These are phyloP conservation scores for Erodium texanum DNA, from an alignment of 441 rosid species.

Conservation along the genomic window DNA sequence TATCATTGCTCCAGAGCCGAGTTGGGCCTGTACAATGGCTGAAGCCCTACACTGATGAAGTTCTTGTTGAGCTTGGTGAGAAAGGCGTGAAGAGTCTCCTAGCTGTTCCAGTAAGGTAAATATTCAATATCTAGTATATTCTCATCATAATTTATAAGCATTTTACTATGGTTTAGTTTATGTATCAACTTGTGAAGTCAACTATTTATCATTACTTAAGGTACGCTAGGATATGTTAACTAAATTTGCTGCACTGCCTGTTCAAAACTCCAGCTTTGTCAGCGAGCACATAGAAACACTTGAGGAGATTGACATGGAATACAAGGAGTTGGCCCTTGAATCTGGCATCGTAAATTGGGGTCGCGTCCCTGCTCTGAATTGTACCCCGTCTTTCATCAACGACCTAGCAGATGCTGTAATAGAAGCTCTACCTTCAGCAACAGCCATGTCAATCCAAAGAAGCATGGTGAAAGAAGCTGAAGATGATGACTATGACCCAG, in stretches of 20 bases:
- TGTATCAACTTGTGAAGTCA: neutral
- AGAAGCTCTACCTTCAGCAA: constrained; percentile 76
- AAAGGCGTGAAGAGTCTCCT: constrained; percentile 88
- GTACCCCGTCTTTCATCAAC: constrained; percentile 65
- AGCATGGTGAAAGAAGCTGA: constrained; percentile 24
- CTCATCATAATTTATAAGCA: no score
- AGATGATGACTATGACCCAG: constrained; percentile 33
- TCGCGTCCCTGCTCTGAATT: constrained; percentile 78
- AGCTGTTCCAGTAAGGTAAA: constrained; percentile 87
- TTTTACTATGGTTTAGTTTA: neutral
- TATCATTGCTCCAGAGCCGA: constrained; percentile 51
- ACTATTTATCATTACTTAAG: neutral
- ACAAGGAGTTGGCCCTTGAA: constrained; percentile 73
- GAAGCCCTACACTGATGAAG: constrained; percentile 94
- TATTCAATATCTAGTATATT: neutral
- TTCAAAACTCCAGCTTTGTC: constrained; percentile 51
- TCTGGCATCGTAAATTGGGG: constrained; percentile 94
- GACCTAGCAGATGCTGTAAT: constrained; percentile 91
- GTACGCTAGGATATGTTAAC: neutral
- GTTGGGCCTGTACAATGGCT: constrained; percentile 98
- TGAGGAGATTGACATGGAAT: constrained; percentile 91
- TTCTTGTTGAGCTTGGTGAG: constrained; percentile 86
- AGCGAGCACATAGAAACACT: constrained; percentile 94
- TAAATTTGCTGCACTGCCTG: neutral
- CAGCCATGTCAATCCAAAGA: constrained; percentile 33